Conservation (phyloP, 1,139 yeast genomes). For the Diutina sp. region DNA sequence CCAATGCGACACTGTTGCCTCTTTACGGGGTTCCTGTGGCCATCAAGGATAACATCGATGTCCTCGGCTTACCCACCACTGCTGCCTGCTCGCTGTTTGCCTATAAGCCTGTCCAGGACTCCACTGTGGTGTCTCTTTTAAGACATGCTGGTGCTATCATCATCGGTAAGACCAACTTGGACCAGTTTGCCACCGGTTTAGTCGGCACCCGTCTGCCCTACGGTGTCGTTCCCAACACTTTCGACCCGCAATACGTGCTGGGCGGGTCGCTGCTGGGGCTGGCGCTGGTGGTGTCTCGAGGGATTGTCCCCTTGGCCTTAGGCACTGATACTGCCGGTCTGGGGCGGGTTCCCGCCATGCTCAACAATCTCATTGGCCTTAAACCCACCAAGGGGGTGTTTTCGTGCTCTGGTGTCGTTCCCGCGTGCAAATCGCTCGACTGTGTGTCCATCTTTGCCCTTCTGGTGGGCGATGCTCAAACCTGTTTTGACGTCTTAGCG, state of each 20-base stretch:
- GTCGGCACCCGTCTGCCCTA: slow-evolving; percentile 94
- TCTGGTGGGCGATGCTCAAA: slow-evolving; percentile 73
- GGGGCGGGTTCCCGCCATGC: slow-evolving; percentile 95
- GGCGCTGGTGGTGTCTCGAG: slow-evolving; percentile 79
- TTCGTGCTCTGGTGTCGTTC: slow-evolving; percentile 81
- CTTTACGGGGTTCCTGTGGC: slow-evolving; percentile 92
- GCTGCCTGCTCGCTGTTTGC: slow-evolving; percentile 88
- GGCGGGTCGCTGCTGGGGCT: slow-evolving; percentile 98
- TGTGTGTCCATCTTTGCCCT: slow-evolving; percentile 80
- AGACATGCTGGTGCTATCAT: slow-evolving; percentile 82
- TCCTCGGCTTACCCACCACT: slow-evolving; percentile 67
- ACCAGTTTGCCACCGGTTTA: slow-evolving; percentile 93
- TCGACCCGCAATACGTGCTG: slow-evolving; percentile 62
- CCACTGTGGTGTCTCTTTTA: slow-evolving; percentile 58
- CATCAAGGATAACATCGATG: slow-evolving; percentile 90
- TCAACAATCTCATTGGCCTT: slow-evolving; percentile 81
- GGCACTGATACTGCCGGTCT: slow-evolving; percentile 99
- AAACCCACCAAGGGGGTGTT: slow-evolving; percentile 87
- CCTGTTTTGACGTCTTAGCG: slow-evolving; percentile 57
- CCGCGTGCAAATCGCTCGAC: slow-evolving; percentile 93
- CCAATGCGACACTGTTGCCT: slow-evolving; percentile 39
- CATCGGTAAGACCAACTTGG: slow-evolving; percentile 86
- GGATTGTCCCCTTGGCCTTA: slow-evolving; percentile 74
- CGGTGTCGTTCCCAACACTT: slow-evolving; percentile 74
- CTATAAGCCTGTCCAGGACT: slow-evolving; percentile 55